Evolutionary conservation across 83 land plant genomes (phyloP).

Genomic region (Picea engelmannii): DNA sequence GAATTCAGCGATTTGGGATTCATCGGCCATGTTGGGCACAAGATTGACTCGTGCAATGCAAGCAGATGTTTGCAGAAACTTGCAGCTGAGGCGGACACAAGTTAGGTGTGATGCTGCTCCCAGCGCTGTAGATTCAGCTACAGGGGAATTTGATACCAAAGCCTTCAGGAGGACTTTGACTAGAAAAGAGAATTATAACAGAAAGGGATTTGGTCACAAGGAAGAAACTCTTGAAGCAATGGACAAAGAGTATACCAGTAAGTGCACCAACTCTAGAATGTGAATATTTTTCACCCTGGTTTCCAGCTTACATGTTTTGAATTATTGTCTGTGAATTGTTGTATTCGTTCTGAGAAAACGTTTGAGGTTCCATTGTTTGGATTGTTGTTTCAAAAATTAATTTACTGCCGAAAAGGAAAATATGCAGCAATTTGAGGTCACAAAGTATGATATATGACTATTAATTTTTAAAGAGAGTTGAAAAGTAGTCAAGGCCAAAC

Average conservation of each 20-base stretch:
- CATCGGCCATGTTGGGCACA: background rate
- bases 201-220: constrained; percentile 44
- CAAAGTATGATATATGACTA: background rate
- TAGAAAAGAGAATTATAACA: constrained; percentile 36
- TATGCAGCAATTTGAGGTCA: background rate
- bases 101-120: background rate
- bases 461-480: background rate
- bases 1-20: background rate
- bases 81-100: background rate
- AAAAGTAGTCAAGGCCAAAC: background rate
- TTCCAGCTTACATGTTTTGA: background rate
- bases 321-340: background rate
- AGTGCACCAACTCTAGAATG: background rate
- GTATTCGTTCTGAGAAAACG: no score
- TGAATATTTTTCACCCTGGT: background rate
- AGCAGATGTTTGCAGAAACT: background rate
- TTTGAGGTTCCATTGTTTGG: background rate
- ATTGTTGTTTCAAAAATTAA: background rate
- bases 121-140: constrained; percentile 1
- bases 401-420: background rate
- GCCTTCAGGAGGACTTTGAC: constrained; percentile 39
- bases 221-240: constrained; percentile 41
- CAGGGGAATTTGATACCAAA: constrained; percentile 34
- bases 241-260: constrained; percentile 44
- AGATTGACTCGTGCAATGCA: background rate